phyloP scores from a whole-genome alignment of 768 basidiomycete species.

The Zangia roseola region DNA sequence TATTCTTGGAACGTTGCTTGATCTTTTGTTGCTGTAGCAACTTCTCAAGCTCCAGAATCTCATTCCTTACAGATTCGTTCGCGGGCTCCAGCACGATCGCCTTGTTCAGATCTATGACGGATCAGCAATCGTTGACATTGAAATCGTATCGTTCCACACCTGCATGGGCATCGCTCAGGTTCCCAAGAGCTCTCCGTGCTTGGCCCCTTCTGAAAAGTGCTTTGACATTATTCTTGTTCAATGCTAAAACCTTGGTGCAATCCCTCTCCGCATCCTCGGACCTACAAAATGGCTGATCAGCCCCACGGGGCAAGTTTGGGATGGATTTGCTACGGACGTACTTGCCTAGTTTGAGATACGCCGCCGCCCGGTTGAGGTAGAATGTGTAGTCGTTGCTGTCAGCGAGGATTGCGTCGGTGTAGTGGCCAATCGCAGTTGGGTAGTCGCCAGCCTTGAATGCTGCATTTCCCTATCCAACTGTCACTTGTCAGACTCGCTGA shows the following conservation, averaged over 20 bases:
- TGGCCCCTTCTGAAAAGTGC: conserved; percentile 78
- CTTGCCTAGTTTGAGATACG: conserved; percentile 95
- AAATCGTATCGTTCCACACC: conserved; percentile 38
- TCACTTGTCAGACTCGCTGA: background rate
- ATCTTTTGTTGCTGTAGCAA: conserved; percentile 32
- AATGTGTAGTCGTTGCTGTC: conserved; percentile 73
- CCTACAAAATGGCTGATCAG: conserved; percentile 37
- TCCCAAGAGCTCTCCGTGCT: conserved; percentile 58
- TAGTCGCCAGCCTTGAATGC: conserved; percentile 84
- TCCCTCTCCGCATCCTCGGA: conserved; percentile 80
- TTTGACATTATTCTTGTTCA: conserved; percentile 67
- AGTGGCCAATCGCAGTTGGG: conserved; percentile 79
- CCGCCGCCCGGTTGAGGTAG: conserved; percentile 85
- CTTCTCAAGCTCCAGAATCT: conserved; percentile 52
- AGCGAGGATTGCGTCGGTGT: conserved; percentile 75
- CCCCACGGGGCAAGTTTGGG: background rate
- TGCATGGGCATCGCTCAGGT: conserved; percentile 54
- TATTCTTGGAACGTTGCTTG: conserved; percentile 36
- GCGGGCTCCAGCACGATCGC: conserved; percentile 61
- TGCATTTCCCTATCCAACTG: conserved; percentile 66
- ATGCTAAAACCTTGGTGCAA: conserved; percentile 60
- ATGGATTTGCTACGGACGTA: conserved; percentile 44
- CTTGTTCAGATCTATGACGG: conserved; percentile 53
- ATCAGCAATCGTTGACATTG: conserved; percentile 1
- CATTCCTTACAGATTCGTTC: conserved; percentile 61